Evolutionary conservation across 352 stramenopile genomes (phyloP).

Genomic region (Pythium diclinum): DNA sequence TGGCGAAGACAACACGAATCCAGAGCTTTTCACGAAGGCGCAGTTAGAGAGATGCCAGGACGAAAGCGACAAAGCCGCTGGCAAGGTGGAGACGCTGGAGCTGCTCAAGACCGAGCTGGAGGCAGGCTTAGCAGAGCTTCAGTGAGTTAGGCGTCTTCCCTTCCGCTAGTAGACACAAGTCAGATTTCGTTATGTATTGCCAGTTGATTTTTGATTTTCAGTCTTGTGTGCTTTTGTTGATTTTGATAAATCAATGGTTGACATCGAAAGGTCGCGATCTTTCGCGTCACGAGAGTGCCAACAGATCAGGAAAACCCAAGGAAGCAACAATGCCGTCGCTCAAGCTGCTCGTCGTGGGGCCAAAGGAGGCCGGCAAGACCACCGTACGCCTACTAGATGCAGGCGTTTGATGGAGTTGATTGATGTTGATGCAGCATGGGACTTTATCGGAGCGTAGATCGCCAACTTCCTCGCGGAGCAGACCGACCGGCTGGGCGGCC

Average conservation of each 20-base stretch:
- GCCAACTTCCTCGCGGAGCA: slow-evolving; percentile 79
- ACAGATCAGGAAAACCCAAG: background rate
- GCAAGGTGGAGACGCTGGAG: slow-evolving; percentile 50
- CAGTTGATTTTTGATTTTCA: slow-evolving; percentile 5
- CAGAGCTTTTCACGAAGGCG: slow-evolving; percentile 61
- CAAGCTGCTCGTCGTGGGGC: slow-evolving; percentile 79
- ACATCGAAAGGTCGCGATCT: slow-evolving; percentile 19
- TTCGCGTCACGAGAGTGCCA: background rate
- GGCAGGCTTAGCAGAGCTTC: slow-evolving; percentile 34
- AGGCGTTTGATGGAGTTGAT: background rate
- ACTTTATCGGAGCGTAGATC: slow-evolving; percentile 36
- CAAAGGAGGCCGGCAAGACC: slow-evolving; percentile 78
- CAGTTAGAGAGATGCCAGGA: slow-evolving; percentile 63
- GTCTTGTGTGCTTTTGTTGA: background rate
- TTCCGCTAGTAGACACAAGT: background rate
- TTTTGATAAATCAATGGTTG: background rate
- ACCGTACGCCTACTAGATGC: slow-evolving; percentile 29
- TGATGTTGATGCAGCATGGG: background rate
- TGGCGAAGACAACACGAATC: slow-evolving; percentile 49
- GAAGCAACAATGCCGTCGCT: slow-evolving; percentile 43
- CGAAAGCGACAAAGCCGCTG: slow-evolving; percentile 43
- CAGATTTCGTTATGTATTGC: slow-evolving; percentile 5
- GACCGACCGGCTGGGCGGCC: slow-evolving; percentile 47
- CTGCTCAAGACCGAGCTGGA: slow-evolving; percentile 53
- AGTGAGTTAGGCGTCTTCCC: slow-evolving; percentile 3